Conservation (phyloP, 169 alveolate species). For the Eimeria tenella region DNA sequence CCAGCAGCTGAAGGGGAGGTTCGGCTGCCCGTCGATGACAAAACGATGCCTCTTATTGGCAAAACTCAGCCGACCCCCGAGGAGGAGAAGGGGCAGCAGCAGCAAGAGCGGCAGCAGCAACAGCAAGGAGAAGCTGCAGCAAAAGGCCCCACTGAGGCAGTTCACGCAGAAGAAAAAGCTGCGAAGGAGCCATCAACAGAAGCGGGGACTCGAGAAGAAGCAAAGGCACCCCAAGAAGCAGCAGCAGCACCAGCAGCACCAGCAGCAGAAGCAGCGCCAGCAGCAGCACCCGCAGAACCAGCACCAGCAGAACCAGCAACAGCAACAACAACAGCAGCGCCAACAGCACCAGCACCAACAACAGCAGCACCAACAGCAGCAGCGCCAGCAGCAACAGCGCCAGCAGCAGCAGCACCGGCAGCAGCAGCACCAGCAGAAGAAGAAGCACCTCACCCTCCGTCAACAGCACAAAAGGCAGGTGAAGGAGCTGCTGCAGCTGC, state of each 20-base stretch:
- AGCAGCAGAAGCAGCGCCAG: background rate
- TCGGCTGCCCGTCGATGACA: slow-evolving; percentile 33
- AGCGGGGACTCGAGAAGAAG: background rate
- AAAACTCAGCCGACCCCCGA: background rate
- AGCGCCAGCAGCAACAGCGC: background rate
- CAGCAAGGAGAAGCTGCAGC: background rate
- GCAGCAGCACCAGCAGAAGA: slow-evolving; percentile 19
- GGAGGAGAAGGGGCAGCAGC: background rate
- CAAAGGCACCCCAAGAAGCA: background rate
- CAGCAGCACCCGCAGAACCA: slow-evolving; percentile 1
- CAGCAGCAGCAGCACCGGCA: background rate
- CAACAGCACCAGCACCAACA: slow-evolving; percentile 1
- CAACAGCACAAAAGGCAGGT: background rate
- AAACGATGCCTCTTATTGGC: slow-evolving; percentile 20
- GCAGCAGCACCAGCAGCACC: background rate
- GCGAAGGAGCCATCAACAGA: slow-evolving; percentile 20
- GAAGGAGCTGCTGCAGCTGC: slow-evolving; percentile 9
- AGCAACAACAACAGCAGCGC: background rate
- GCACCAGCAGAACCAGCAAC: background rate
- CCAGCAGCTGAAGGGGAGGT: slow-evolving; percentile 23
- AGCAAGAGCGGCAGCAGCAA: slow-evolving; percentile 3
- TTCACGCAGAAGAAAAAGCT: background rate
- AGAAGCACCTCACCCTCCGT: too few species aligned
- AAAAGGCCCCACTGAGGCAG: background rate
- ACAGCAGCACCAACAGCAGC: background rate